Percentiles rank a stretch among this genome's conserved stretches.
Conservation (phyloP, 129 eudicot species). For the Cynara cardunculus region DNA sequence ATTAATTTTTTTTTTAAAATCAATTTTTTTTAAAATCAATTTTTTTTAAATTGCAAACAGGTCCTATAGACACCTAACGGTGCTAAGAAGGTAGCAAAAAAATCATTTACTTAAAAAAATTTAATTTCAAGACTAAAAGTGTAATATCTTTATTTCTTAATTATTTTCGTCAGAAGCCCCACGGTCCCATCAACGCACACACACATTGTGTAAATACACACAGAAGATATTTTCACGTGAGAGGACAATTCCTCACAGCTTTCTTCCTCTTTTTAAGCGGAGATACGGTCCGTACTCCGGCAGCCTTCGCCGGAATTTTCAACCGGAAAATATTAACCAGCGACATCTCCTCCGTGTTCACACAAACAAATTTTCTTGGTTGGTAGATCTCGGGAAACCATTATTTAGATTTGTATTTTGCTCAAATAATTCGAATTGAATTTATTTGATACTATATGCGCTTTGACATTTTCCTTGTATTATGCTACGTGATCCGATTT, state of each 20-base stretch:
- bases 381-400: not conserved
- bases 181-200: constrained; percentile 21
- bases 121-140: no score
- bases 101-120: no score
- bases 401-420: not conserved
- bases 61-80: no score
- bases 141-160: no score
- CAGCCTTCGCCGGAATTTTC: constrained; percentile 11
- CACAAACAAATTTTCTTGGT: constrained; percentile 6
- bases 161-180: no score
- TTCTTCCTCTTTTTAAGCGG: constrained; percentile 28
- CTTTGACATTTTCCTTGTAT: constrained; percentile 6
- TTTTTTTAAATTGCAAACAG: no score
- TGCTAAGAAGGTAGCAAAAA: no score
- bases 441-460: constrained; percentile 7
- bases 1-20: no score
- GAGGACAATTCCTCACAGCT: constrained; percentile 4
- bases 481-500: constrained; percentile 46
- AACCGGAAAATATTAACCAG: constrained; percentile 9
- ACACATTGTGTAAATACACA: constrained; percentile 19
- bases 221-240: constrained; percentile 33
- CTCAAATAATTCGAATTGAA: not conserved
- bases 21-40: no score
- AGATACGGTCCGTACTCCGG: constrained; percentile 16
- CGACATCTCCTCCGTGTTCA: not conserved